These are phyloP conservation scores for Leptosphaerulina australis DNA, from an alignment of 2,329 filamentous ascomycete species.

Conservation along the genomic window DNA sequence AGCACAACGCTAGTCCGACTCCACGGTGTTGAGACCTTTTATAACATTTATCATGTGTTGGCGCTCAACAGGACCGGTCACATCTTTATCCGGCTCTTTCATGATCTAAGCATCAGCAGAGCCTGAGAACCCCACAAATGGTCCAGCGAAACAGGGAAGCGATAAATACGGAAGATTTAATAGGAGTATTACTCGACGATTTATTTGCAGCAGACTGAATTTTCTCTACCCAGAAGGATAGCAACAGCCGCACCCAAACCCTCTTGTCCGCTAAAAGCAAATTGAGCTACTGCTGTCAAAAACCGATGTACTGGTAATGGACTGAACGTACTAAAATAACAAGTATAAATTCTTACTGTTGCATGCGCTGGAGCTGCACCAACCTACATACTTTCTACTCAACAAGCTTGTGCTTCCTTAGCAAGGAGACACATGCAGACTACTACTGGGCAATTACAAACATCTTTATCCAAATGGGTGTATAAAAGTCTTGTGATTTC, in stretches of 20 bases:
- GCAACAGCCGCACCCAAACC: constrained; percentile 15
- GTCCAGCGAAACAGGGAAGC: no score
- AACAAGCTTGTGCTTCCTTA: constrained; percentile 22
- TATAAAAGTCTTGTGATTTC: constrained; percentile 18
- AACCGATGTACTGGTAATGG: constrained; percentile 18
- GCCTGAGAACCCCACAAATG: no score
- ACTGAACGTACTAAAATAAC: constrained; percentile 20
- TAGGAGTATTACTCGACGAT: constrained; percentile 19
- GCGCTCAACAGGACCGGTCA: no score
- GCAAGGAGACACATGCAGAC: constrained; percentile 16
- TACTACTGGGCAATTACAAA: constrained; percentile 21
- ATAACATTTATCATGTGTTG: no score
- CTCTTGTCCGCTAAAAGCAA: constrained; percentile 20
- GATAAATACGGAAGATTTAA: constrained; percentile 13
- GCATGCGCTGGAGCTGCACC: constrained; percentile 18
- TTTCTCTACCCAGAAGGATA: constrained; percentile 19
- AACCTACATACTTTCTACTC: constrained; percentile 23
- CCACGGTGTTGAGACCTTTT: no score
- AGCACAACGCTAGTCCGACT: no score
- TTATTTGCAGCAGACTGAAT: constrained; percentile 18
- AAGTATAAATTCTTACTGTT: constrained; percentile 20
- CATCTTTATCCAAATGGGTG: constrained; percentile 17
- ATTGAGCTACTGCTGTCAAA: constrained; percentile 19
- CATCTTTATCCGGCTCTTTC: no score
- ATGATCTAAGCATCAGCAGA: no score